These are phyloP conservation scores for Immersiporthe knoxdaviesiana DNA, from an alignment of 2,329 filamentous ascomycete genomes.

Conservation along the genomic window DNA sequence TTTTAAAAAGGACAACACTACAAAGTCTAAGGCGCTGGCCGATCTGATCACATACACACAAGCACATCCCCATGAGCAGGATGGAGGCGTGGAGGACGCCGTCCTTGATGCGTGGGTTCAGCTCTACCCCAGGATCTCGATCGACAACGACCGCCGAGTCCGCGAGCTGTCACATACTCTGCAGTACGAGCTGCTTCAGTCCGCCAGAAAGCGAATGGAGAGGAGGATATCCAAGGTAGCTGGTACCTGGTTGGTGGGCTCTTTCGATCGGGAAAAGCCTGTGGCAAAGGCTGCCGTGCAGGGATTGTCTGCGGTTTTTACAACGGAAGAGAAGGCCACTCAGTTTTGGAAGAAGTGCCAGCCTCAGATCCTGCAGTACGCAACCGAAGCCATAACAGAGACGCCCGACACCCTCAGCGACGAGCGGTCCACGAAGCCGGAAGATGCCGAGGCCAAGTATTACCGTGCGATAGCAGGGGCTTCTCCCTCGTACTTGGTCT, in stretches of 20 bases:
- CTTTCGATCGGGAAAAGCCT: constrained; percentile 81
- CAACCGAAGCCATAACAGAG: constrained; percentile 78
- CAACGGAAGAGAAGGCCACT: constrained; percentile 75
- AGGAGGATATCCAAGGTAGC: constrained; percentile 76
- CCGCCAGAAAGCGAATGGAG: constrained; percentile 80
- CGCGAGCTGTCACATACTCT: constrained; percentile 82
- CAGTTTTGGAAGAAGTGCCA: constrained; percentile 84
- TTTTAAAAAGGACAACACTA: constrained; percentile 88
- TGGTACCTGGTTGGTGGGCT: constrained; percentile 87
- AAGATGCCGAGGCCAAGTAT: constrained; percentile 87
- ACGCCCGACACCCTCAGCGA: constrained; percentile 84
- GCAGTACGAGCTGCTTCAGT: constrained; percentile 65
- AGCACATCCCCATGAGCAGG: constrained; percentile 43
- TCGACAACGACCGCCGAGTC: constrained; percentile 85
- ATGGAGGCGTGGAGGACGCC: constrained; percentile 73
- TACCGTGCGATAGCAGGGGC: constrained; percentile 68
- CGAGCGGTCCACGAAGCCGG: constrained; percentile 78
- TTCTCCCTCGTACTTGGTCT: constrained; percentile 60
- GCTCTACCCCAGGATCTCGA: constrained; percentile 85
- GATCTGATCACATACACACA: constrained; percentile 67
- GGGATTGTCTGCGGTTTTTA: constrained; percentile 75
- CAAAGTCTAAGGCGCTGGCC: constrained; percentile 87
- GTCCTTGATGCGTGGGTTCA: constrained; percentile 89
- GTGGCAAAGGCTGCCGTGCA: constrained; percentile 78
- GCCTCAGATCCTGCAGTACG: constrained; percentile 78